Evolutionary conservation across 495 filamentous ascomycete species (phyloP), one percentile per base, ranked within the genome.

Genomic region (Umbilicaria muhlenbergii): DNA sequence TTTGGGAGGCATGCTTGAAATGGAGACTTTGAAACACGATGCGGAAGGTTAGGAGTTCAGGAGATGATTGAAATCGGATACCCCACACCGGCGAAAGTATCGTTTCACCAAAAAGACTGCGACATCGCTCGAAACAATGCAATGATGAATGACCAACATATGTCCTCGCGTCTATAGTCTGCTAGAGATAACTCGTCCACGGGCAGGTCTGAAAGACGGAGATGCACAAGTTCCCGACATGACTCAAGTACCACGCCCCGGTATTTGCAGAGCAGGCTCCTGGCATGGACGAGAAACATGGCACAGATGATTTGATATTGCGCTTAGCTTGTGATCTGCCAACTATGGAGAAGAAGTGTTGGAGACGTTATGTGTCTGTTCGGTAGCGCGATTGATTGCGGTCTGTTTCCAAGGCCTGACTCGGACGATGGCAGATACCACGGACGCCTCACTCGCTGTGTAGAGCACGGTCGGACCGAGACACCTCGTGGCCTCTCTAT

Each of bases 251-350:
- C 32, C 14, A 41, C 47, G 46, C 52, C 41, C 61, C 52, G 18
- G 43, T 39, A 2, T 43, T 37, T 18, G 32, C 40, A 38, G 35
- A 15, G 17, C 34, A 41, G 37, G 45, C 35, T 46, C 41, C 51
- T 48, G 42, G 46, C 31, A 13, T 32, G 6, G n/a, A 44, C 17
- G 34, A 33, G 24, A 38, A 12, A 34, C 38, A 24, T 31, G 16
- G 38, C 41, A 42, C 43, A 49, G 15, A 34, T 40, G 24, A 47
- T 52, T 62, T 58, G 21, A 47, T 67, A 49, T 67, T 49, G 64
- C 64, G 64, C 63, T 51, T 65, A 54, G 66, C 63, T 63, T 61
- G 64, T 67, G 64, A 67, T 67, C 64, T 51, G 38, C 49, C 62
- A 68, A 59, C 56, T 49, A 61, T 53, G 50, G 55, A 53, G 40